Percentiles rank a stretch among this genome's conserved stretches.
Evolutionary conservation across 495 filamentous ascomycete species (phyloP).

Genomic region (Neurospora sp.): DNA sequence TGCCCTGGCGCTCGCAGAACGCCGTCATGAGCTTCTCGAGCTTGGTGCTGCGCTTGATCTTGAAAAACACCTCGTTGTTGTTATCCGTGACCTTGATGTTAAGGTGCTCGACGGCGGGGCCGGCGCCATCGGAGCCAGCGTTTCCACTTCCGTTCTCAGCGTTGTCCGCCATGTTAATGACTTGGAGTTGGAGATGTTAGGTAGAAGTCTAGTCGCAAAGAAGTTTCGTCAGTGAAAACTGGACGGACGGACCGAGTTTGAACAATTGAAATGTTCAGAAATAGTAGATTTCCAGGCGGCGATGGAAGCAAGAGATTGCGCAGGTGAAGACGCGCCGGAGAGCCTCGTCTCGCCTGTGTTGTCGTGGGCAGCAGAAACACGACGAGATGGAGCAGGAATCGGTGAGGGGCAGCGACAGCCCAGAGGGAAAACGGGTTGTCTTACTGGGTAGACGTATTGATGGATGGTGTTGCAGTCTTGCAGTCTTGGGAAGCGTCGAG

Average conservation of each 20-base stretch:
- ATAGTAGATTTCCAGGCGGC: neutral
- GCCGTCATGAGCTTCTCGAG: slow-evolving; percentile 98
- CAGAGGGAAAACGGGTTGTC: neutral
- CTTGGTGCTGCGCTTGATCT: slow-evolving; percentile 95
- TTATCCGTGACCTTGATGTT: slow-evolving; percentile 99
- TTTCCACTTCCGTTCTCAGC: slow-evolving; percentile 47
- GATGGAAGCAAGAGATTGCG: neutral
- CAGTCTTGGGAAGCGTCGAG: neutral
- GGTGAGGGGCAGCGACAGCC: neutral
- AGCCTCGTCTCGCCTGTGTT: neutral
- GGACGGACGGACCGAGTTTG: neutral
- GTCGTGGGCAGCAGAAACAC: neutral
- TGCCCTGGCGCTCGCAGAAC: slow-evolving; percentile 95
- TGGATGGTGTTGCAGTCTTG: neutral
- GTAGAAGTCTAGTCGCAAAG: neutral
- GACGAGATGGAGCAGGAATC: neutral
- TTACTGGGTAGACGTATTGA: neutral
- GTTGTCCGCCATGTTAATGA: slow-evolving; percentile 42
- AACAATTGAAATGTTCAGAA: neutral
- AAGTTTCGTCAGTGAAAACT: neutral
- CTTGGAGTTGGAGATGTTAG: neutral
- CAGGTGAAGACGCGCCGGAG: neutral
- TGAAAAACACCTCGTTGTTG: slow-evolving; percentile 99
- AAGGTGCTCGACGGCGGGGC: slow-evolving; percentile 61
- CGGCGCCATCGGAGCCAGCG: slow-evolving; percentile 28